These are phyloP conservation scores for Calonectria leucothoes DNA, from an alignment of 2,329 filamentous ascomycete species.

Conservation along the genomic window DNA sequence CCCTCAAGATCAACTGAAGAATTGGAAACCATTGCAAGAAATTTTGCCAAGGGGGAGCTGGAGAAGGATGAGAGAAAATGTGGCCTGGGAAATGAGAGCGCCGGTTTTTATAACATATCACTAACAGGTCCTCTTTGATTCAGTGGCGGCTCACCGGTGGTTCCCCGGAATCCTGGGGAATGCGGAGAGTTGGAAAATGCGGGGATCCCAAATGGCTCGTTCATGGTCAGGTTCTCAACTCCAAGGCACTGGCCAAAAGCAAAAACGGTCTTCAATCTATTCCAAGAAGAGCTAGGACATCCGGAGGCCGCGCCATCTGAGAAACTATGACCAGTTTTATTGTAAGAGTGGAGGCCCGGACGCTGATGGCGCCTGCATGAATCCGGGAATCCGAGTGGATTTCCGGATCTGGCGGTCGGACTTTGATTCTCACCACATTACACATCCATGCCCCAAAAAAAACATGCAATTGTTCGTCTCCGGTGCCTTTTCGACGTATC, in stretches of 20 bases:
- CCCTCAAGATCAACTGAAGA: slow-evolving; percentile 39
- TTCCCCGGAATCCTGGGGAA: slow-evolving; percentile 20
- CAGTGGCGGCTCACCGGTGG: neutral
- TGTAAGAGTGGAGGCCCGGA: neutral
- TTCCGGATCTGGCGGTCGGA: neutral
- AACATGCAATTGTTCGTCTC: neutral
- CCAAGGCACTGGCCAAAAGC: neutral
- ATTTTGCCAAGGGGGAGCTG: neutral
- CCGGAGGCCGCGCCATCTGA: neutral
- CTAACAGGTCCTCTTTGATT: neutral
- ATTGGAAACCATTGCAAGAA: slow-evolving; percentile 23
- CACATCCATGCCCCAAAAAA: neutral
- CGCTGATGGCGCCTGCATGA: neutral
- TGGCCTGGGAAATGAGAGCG: neutral
- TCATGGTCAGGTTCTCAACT: no score
- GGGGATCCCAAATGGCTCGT: neutral
- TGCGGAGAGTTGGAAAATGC: neutral
- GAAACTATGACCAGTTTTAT: neutral
- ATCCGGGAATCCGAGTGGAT: neutral
- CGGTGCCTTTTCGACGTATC: neutral
- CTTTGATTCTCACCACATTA: neutral
- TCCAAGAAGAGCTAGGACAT: neutral
- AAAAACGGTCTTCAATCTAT: neutral
- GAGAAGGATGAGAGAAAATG: neutral
- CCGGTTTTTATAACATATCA: neutral